Conservation (phyloP, 192 early-diverging fungal species). For the Coemansia sp. region DNA sequence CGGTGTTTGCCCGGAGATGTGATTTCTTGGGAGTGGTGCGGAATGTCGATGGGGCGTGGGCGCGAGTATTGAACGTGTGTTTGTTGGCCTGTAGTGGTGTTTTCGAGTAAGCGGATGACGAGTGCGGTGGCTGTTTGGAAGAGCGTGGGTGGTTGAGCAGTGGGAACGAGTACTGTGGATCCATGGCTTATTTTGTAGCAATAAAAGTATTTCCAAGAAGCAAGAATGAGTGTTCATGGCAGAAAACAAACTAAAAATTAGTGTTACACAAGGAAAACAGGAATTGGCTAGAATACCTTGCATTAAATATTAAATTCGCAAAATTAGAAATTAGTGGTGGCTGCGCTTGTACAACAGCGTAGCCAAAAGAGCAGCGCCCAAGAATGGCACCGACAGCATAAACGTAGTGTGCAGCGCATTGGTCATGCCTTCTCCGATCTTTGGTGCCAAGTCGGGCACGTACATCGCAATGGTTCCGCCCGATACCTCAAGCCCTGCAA, state of each 20-base stretch:
- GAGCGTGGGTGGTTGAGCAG: not conserved
- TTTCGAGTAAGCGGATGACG: not conserved
- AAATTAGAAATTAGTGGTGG: not conserved
- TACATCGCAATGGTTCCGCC: constrained; percentile 26
- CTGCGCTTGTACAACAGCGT: constrained; percentile 41
- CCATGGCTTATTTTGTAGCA: not conserved
- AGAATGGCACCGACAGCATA: constrained; percentile 39
- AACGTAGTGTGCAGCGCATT: constrained; percentile 36
- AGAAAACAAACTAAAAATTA: too few species aligned
- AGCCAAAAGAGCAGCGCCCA: constrained; percentile 33
- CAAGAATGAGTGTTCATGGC: too few species aligned
- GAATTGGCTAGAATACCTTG: too few species aligned
- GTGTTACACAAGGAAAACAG: too few species aligned
- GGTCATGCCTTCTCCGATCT: constrained; percentile 27
- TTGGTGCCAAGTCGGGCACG: constrained; percentile 18
- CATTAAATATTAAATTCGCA: too few species aligned
- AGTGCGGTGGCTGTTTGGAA: not conserved
- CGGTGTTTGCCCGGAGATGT: not conserved
- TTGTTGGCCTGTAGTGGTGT: not conserved
- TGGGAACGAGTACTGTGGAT: constrained; percentile 2
- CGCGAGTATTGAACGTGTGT: not conserved
- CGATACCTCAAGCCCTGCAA: constrained; percentile 36
- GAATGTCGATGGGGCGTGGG: constrained; percentile 13
- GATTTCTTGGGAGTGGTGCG: constrained; percentile 6
- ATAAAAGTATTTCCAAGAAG: too few species aligned